Percentiles rank a stretch among this genome's conserved stretches.
phyloP scores from a whole-genome alignment of 495 filamentous ascomycete species.

The Xanthoparmelia taractica region DNA sequence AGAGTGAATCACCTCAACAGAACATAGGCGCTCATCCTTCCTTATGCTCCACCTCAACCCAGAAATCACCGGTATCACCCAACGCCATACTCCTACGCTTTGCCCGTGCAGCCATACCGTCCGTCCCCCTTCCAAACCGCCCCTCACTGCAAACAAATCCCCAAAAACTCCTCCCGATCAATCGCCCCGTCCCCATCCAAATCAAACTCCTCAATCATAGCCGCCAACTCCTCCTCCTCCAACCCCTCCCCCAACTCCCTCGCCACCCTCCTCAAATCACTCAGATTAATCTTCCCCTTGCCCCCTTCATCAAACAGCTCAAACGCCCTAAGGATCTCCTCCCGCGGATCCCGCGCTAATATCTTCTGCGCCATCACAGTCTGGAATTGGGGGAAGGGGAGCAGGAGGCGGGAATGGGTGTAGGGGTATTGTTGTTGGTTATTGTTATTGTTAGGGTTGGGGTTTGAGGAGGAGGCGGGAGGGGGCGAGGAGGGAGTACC shows the following conservation, averaged over 20 bases:
- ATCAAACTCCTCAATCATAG: conserved; percentile 99
- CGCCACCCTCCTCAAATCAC: conserved; percentile 80
- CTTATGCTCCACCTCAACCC: background rate
- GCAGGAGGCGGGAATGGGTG: conserved; percentile 50
- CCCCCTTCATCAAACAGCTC: conserved; percentile 73
- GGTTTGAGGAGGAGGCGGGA: background rate
- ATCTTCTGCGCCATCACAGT: conserved; percentile 74
- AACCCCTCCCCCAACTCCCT: conserved; percentile 84
- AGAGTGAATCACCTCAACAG: background rate
- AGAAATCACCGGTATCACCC: background rate
- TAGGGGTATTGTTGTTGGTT: conserved; percentile 7
- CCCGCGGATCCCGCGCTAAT: conserved; percentile 69
- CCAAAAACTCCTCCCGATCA: conserved; percentile 81
- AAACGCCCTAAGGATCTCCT: conserved; percentile 89
- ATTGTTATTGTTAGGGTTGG: too few relatives aligned
- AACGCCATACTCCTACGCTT: background rate
- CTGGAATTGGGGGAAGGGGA: conserved; percentile 68
- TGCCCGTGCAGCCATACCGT: too few relatives aligned
- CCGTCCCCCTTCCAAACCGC: background rate
- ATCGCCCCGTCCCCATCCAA: conserved; percentile 86
- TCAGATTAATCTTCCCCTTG: conserved; percentile 78
- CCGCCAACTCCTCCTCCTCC: conserved; percentile 82
- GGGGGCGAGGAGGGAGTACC: conserved; percentile 46
- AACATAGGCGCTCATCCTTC: background rate
- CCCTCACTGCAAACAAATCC: conserved; percentile 56